Conservation (phyloP, 148 eudicot species). For the Mesembryanthemum crystallinum region DNA sequence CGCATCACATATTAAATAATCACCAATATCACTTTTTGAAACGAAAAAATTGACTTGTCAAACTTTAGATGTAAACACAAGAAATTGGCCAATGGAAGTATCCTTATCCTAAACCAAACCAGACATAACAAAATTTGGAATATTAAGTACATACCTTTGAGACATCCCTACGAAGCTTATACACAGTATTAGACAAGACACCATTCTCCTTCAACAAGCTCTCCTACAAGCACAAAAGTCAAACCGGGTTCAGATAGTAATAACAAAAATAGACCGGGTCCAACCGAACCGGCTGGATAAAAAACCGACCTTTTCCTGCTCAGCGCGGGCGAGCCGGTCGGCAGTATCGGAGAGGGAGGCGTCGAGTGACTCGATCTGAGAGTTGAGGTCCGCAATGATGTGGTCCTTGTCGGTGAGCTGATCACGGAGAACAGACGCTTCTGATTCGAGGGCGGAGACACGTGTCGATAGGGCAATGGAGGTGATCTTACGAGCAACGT, state of each 20-base stretch:
- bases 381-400: conserved; percentile 49
- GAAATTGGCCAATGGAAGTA: too few species aligned
- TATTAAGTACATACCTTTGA: conserved; percentile 78
- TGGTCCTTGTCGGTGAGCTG: conserved; percentile 53
- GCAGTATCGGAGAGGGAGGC: conserved; percentile 47
- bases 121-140: too few species aligned
- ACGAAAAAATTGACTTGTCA: too few species aligned
- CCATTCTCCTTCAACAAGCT: conserved; percentile 66
- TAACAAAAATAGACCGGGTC: background rate
- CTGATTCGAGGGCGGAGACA: conserved; percentile 77
- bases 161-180: conserved; percentile 84
- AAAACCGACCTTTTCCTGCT: conserved; percentile 52
- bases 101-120: too few species aligned
- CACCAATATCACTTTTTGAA: too few species aligned
- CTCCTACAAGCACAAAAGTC: conserved; percentile 40
- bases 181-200: conserved; percentile 57
- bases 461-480: conserved; percentile 95
- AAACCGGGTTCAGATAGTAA: background rate
- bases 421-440: conserved; percentile 46
- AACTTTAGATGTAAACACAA: too few species aligned
- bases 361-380: conserved; percentile 62
- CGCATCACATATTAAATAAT: too few species aligned
- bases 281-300: background rate
- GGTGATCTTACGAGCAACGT: conserved; percentile 92
- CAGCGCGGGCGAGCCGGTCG: conserved; percentile 44